phyloP scores from a whole-genome alignment of 306 rosid genomes.

The Argentina anserina region DNA sequence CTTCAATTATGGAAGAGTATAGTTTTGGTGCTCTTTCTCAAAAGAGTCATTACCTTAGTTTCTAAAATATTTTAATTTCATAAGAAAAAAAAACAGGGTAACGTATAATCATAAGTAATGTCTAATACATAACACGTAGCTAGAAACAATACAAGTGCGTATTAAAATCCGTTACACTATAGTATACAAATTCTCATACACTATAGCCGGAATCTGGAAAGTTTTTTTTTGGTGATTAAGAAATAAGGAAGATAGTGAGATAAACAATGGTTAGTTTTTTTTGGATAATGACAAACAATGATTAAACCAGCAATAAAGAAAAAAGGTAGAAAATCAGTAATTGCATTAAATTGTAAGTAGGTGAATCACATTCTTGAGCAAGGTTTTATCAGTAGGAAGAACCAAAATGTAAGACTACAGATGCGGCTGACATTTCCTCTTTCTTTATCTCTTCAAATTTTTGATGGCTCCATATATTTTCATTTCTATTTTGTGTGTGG shows the following conservation, averaged over 20 bases:
- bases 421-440: constrained; percentile 4
- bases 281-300: not conserved
- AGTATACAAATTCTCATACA: no score
- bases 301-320: not conserved
- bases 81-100: no score
- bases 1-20: not conserved
- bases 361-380: not conserved
- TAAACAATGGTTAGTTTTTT: no score
- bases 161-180: no score
- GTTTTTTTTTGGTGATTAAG: no score
- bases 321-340: not conserved
- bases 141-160: no score
- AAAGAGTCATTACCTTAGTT: no score
- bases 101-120: no score
- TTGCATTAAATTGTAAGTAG: constrained; percentile 7
- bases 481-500: not conserved
- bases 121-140: no score
- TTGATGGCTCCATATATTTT: not conserved
- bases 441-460: not conserved
- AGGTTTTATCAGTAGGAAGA: not conserved
- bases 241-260: not conserved
- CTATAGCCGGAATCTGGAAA: no score
- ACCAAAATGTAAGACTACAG: not conserved
- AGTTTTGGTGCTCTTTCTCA: not conserved
- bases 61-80: no score